phyloP scores from a whole-genome alignment of 805 yeast genomes.

The Tetrapisispora taiwanensis region DNA sequence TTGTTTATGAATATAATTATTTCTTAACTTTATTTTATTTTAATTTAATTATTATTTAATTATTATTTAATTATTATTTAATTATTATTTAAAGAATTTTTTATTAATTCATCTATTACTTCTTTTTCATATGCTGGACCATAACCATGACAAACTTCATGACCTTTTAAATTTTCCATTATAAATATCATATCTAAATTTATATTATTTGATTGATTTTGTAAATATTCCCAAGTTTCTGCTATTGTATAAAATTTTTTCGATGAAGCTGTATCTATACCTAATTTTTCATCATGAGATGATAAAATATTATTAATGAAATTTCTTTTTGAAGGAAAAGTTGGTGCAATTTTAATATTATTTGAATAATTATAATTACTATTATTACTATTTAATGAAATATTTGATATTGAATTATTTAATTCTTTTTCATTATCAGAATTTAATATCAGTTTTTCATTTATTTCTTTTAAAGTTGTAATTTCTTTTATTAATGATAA shows the following conservation, averaged over 20 bases:
- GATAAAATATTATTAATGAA: conserved; percentile 16
- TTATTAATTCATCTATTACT: conserved; percentile 14
- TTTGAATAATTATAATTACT: neutral
- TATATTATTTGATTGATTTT: conserved; percentile 32
- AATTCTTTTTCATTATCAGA: neutral
- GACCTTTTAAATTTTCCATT: conserved; percentile 51
- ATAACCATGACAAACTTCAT: conserved; percentile 67
- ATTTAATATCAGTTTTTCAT: conserved; percentile 37
- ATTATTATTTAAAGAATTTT: neutral
- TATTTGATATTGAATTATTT: neutral
- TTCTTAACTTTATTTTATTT: too few relatives aligned
- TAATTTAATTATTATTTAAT: neutral
- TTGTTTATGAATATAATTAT: neutral
- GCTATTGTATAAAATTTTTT: conserved; percentile 53
- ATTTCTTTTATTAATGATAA: conserved; percentile 40
- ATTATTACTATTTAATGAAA: neutral
- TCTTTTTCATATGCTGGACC: conserved; percentile 36
- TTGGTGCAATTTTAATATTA: conserved; percentile 1
- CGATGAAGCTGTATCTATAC: conserved; percentile 21
- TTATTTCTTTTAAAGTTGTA: conserved; percentile 45
- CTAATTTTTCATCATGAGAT: neutral
- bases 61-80: neutral
- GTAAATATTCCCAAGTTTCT: conserved; percentile 78
- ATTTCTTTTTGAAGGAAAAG: conserved; percentile 25
- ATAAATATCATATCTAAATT: conserved; percentile 45